A percentile compares a stretch with the other conserved stretches of the same genome.
These are phyloP conservation scores for Xylariaceae sp. DNA, from an alignment of 2,329 filamentous ascomycete species.

Conservation along the genomic window DNA sequence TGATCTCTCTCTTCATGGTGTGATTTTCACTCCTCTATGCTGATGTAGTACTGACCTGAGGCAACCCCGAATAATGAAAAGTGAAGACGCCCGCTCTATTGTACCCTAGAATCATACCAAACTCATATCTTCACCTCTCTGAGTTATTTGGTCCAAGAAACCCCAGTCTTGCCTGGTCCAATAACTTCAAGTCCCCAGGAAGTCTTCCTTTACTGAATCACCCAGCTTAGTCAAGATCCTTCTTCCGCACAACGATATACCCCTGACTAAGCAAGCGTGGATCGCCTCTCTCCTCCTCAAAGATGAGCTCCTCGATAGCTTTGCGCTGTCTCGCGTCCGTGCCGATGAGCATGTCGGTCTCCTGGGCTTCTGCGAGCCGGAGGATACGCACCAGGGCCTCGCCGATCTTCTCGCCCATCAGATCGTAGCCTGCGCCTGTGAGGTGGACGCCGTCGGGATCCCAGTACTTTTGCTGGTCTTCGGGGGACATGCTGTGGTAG, in stretches of 20 bases:
- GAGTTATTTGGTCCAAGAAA: no score
- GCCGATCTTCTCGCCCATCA: slow-evolving; percentile 57
- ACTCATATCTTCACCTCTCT: no score
- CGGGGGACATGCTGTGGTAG: slow-evolving; percentile 45
- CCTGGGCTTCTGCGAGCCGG: slow-evolving; percentile 29
- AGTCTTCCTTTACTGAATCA: not conserved
- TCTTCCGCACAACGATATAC: slow-evolving; percentile 51
- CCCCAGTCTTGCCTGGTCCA: no score
- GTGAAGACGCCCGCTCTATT: no score
- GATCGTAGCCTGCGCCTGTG: slow-evolving; percentile 54
- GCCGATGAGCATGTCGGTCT: slow-evolving; percentile 28
- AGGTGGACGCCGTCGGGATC: slow-evolving; percentile 57
- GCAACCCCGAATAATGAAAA: no score
- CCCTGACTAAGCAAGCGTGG: slow-evolving; percentile 45
- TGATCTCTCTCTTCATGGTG: no score
- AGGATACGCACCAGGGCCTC: slow-evolving; percentile 48
- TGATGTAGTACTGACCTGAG: no score
- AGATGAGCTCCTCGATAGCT: slow-evolving; percentile 37
- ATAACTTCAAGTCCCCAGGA: no score
- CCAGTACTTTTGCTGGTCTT: slow-evolving; percentile 50
- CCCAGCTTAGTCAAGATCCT: slow-evolving; percentile 44
- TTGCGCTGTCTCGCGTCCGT: slow-evolving; percentile 25
- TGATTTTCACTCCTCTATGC: no score
- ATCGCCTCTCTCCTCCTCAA: slow-evolving; percentile 49
- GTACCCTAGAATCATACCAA: no score